A percentile compares a stretch with the other conserved stretches of the same genome.
Conservation (phyloP, 495 filamentous ascomycete genomes). For the Durotheca rogersii region DNA sequence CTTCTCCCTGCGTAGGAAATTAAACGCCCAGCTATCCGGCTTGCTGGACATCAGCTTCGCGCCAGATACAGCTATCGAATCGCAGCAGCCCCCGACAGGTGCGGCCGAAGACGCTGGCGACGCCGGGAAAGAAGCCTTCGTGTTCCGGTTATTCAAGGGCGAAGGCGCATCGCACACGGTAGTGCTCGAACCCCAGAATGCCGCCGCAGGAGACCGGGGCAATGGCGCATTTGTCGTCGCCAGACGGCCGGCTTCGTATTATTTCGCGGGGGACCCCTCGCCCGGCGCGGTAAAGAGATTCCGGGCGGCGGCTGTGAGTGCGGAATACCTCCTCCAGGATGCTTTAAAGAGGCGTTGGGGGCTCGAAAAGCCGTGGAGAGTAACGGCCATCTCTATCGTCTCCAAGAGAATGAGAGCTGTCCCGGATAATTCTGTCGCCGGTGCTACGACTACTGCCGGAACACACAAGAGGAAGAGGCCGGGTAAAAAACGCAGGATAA, state of each 20-base stretch:
- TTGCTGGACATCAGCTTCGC: slow-evolving; percentile 36
- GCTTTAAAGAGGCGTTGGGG: slow-evolving; percentile 51
- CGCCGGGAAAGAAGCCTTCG: slow-evolving; percentile 41
- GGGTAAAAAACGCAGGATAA: slow-evolving; percentile 56
- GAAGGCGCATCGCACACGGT: slow-evolving; percentile 39
- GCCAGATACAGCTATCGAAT: slow-evolving; percentile 1
- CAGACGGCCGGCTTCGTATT: slow-evolving; percentile 45
- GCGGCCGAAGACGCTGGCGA: slow-evolving; percentile 15
- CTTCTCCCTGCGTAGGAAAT: slow-evolving; percentile 37
- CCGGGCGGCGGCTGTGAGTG: slow-evolving; percentile 45
- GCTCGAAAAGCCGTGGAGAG: slow-evolving; percentile 56
- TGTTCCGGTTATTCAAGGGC: slow-evolving; percentile 56
- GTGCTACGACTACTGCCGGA: slow-evolving; percentile 1
- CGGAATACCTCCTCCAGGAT: slow-evolving; percentile 43
- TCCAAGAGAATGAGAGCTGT: slow-evolving; percentile 1
- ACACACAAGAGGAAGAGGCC: slow-evolving; percentile 46
- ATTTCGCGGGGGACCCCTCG: slow-evolving; percentile 42
- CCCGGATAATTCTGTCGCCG: not conserved
- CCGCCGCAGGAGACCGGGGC: slow-evolving; percentile 15
- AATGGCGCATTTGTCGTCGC: slow-evolving; percentile 43
- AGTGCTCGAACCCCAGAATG: slow-evolving; percentile 35
- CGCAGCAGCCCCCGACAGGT: slow-evolving; percentile 6
- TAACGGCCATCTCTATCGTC: slow-evolving; percentile 39
- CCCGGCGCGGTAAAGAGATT: slow-evolving; percentile 37
- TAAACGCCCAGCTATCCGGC: slow-evolving; percentile 45